Evolutionary conservation across 1,284 basidiomycete species (phyloP), one percentile per base, ranked within the genome.

Genomic region (Neolentinus lepideus): DNA sequence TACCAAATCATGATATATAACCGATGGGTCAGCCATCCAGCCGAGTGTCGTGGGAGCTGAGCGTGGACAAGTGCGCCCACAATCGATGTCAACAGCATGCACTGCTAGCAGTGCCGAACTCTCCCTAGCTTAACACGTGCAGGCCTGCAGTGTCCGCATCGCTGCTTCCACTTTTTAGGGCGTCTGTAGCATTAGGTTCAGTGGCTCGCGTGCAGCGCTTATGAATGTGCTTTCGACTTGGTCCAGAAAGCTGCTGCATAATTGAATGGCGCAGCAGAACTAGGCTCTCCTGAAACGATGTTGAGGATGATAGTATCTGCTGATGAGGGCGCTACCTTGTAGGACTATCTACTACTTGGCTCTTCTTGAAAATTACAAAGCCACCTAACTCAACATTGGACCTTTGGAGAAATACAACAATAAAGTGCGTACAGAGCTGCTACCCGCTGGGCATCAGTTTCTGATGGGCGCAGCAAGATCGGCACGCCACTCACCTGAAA

Each of bases 21-120:
- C 38, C 38, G 3, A 16, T 43, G 38, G 38, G 12, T 43, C 19
- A 4, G 19, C 16, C 16, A 43, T 21, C 38, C 47, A 3, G 12
- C 24, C 22, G 47, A 26, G 6, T 14, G 47, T 50, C 47, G 47
- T 50, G 47, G 47, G 47, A 50, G 47, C 3, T n/a, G 22, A 50
- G 24, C 47, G 47, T 50, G 47, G 22, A 50, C 47, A 22, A 50
- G 27, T 25, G n/a, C 47, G 47, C 47, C 47, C 47, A 50, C 47
- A 50, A 50, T 50, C 47, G 47, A 50, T 50, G 38, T 43, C 19
- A 43, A 43, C 8, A 43, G n/a, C 38, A 3, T 43, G 38, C 12
- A 31, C 29, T 31, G 29, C 29, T 31, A 21, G 19, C 38, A n/a
- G 38, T n/a, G n/a, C 38, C 38, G 38, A n/a, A 43, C 38, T 31